Conservation (phyloP, 306 rosid species). For the Inga leiocalycina region DNA sequence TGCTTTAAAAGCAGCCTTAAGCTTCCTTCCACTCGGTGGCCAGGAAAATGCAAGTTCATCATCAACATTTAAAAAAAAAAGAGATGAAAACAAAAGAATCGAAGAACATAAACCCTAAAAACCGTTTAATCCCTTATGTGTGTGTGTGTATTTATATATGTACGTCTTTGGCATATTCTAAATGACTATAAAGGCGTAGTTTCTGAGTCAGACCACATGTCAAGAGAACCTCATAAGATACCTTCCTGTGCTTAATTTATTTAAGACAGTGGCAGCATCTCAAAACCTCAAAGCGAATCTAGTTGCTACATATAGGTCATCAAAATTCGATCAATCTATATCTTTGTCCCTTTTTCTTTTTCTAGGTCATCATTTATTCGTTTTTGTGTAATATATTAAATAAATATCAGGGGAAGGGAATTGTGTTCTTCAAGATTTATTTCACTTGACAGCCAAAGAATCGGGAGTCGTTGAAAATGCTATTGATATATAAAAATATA, state of each 20-base stretch:
- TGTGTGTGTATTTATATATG: neutral
- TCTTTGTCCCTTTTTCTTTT: conserved; percentile 1
- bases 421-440: conserved; percentile 27
- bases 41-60: conserved; percentile 1
- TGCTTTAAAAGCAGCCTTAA: conserved; percentile 37
- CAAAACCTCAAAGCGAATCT: conserved; percentile 31
- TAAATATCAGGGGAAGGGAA: conserved; percentile 6
- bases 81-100: conserved; percentile 22
- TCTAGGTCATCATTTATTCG: conserved; percentile 28
- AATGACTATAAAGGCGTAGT: conserved; percentile 28
- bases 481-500: neutral
- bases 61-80: neutral
- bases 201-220: conserved; percentile 56
- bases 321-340: conserved; percentile 23
- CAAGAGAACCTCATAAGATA: conserved; percentile 46
- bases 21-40: conserved; percentile 28
- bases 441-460: conserved; percentile 23
- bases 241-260: conserved; percentile 36
- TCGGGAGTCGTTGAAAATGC: conserved; percentile 1
- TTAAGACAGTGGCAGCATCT: conserved; percentile 40
- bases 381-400: neutral
- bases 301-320: conserved; percentile 15
- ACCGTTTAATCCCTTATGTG: neutral
- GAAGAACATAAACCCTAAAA: conserved; percentile 18
- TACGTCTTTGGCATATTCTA: conserved; percentile 45